Evolutionary conservation across 2,329 filamentous ascomycete genomes (phyloP).

Genomic region (Penicillium griseofulvum): DNA sequence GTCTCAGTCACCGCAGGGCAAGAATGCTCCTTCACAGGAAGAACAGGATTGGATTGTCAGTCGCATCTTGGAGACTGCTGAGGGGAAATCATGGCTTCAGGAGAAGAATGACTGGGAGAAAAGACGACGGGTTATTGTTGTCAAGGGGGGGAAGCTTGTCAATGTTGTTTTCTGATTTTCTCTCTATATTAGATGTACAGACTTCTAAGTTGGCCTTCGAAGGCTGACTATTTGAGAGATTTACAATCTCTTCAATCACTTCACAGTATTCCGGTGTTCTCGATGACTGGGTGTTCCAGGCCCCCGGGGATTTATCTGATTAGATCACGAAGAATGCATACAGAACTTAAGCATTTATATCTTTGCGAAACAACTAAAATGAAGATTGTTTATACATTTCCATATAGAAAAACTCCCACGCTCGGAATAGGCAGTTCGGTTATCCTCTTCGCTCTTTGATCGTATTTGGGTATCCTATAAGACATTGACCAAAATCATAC

Average conservation of each 20-base stretch:
- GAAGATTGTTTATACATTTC: background rate
- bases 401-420: background rate
- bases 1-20: constrained; percentile 18
- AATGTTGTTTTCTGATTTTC: constrained; percentile 64
- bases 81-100: constrained; percentile 58
- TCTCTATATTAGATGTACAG: background rate
- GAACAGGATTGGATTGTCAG: constrained; percentile 61
- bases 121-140: constrained; percentile 65
- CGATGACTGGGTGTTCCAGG: no score
- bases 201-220: no score
- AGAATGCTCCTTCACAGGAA: constrained; percentile 21
- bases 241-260: no score
- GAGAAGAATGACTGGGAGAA: constrained; percentile 50
- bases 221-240: no score
- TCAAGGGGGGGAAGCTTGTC: constrained; percentile 64
- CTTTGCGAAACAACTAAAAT: no score
- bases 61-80: constrained; percentile 60
- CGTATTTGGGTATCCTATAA: background rate
- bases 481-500: background rate
- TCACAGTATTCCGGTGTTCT: no score
- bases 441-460: background rate
- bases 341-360: no score
- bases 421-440: background rate
- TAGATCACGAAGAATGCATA: no score
- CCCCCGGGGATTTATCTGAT: no score